phyloP scores from a whole-genome alignment of 1,139 yeast species.

The Wickerhamomyces sp. region DNA sequence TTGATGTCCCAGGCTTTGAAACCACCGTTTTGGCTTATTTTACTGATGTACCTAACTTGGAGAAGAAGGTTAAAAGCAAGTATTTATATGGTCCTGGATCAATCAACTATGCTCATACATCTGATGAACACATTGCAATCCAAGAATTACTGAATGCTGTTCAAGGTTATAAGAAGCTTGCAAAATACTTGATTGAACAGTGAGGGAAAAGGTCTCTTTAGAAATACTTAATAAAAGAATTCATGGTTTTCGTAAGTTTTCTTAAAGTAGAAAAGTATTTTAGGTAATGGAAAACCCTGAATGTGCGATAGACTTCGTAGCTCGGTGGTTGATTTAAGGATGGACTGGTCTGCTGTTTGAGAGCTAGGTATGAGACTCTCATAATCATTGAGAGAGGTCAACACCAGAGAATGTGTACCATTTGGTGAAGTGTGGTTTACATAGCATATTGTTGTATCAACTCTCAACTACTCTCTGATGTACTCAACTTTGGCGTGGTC shows the following conservation, averaged over 20 bases:
- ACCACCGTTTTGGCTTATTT: conserved; percentile 50
- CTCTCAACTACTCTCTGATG: too few relatives aligned
- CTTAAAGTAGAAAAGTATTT: too few relatives aligned
- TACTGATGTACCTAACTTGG: conserved; percentile 60
- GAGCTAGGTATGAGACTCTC: not conserved
- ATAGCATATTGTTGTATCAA: too few relatives aligned
- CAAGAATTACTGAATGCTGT: conserved; percentile 48
- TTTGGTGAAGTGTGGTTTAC: too few relatives aligned
- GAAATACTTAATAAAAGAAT: too few relatives aligned
- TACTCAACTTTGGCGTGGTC: too few relatives aligned
- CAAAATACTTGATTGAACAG: conserved; percentile 23
- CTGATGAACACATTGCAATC: conserved; percentile 49
- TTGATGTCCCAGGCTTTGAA: conserved; percentile 61
- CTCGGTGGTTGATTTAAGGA: too few relatives aligned
- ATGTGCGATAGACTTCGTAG: too few relatives aligned
- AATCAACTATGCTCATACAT: conserved; percentile 63
- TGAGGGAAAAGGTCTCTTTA: not conserved
- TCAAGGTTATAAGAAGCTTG: conserved; percentile 49
- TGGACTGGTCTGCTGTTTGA: too few relatives aligned
- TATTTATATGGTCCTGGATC: conserved; percentile 70
- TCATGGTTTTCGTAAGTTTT: too few relatives aligned
- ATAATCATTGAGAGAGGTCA: not conserved
- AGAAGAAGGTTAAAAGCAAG: conserved; percentile 31
- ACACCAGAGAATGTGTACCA: too few relatives aligned
- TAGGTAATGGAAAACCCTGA: too few relatives aligned